phyloP scores from a whole-genome alignment of 345 rosid genomes.

The Eucalyptus microcorys region DNA sequence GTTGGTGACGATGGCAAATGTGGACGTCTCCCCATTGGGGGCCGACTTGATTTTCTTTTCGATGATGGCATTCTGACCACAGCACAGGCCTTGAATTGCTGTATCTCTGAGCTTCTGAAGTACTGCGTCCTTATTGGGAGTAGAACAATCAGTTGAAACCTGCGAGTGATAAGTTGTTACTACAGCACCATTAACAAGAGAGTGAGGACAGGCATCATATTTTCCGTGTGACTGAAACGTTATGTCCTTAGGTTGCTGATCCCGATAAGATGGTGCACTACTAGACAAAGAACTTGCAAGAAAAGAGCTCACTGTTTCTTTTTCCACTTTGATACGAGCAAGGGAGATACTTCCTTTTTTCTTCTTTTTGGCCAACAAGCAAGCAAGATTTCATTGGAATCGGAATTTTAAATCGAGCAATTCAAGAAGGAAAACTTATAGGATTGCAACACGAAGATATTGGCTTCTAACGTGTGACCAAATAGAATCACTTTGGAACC shows the following conservation, averaged over 20 bases:
- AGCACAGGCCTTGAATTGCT: constrained; percentile 33
- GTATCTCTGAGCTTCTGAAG: constrained; percentile 38
- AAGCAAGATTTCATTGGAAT: background rate
- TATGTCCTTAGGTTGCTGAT: background rate
- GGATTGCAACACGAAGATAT: background rate
- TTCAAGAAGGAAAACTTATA: background rate
- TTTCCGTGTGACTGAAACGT: background rate
- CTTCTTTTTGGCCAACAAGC: background rate
- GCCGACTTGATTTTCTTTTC: constrained; percentile 18
- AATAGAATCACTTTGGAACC: background rate
- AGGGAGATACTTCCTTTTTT: background rate
- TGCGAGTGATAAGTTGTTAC: constrained; percentile 1
- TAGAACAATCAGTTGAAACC: constrained; percentile 25
- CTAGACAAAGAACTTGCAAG: background rate
- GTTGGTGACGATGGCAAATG: constrained; percentile 59
- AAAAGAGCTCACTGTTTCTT: background rate
- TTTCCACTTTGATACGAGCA: background rate
- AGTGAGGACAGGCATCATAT: background rate
- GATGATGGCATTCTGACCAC: constrained; percentile 41
- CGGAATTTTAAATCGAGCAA: background rate
- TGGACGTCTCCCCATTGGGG: constrained; percentile 43
- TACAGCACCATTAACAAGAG: background rate
- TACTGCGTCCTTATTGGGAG: constrained; percentile 28
- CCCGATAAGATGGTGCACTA: background rate
- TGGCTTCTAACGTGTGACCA: background rate